Evolutionary conservation across 228 moss, liverwort and hornwort species (phyloP).

Genomic region (Sphagnum magellanicum): DNA sequence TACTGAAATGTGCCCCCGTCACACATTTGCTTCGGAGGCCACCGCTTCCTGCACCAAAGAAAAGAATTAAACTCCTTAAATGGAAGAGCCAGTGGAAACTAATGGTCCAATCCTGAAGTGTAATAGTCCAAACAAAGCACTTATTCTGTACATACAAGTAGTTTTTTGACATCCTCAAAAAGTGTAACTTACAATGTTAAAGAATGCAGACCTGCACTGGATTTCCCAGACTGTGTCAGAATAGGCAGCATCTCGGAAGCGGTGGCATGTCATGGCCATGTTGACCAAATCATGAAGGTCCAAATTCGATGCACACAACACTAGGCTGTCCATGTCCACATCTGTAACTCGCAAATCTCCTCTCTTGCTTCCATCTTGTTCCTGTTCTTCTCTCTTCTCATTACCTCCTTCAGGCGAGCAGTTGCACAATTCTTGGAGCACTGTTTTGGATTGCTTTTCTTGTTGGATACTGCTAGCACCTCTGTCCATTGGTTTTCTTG

Average conservation of each 20-base stretch:
- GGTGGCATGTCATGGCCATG: constrained; percentile 60
- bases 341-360: constrained; percentile 19
- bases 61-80: too few relatives aligned
- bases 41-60: constrained; percentile 27
- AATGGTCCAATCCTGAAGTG: too few relatives aligned
- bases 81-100: too few relatives aligned
- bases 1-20: constrained; percentile 45
- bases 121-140: too few relatives aligned
- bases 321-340: constrained; percentile 57
- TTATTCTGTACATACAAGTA: neutral
- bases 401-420: too few relatives aligned
- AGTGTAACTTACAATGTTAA: neutral
- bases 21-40: constrained; percentile 51
- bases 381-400: too few relatives aligned
- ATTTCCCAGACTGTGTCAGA: constrained; percentile 54
- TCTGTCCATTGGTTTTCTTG: too few relatives aligned
- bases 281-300: constrained; percentile 46
- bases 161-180: neutral
- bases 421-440: too few relatives aligned
- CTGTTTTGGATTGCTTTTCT: too few relatives aligned
- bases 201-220: constrained; percentile 44
- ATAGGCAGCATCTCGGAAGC: constrained; percentile 65
- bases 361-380: too few relatives aligned
- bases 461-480: too few relatives aligned
- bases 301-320: constrained; percentile 51